These are phyloP conservation scores for Pestalotiopsis sp. DNA, from an alignment of 2,329 filamentous ascomycete genomes.

Conservation along the genomic window DNA sequence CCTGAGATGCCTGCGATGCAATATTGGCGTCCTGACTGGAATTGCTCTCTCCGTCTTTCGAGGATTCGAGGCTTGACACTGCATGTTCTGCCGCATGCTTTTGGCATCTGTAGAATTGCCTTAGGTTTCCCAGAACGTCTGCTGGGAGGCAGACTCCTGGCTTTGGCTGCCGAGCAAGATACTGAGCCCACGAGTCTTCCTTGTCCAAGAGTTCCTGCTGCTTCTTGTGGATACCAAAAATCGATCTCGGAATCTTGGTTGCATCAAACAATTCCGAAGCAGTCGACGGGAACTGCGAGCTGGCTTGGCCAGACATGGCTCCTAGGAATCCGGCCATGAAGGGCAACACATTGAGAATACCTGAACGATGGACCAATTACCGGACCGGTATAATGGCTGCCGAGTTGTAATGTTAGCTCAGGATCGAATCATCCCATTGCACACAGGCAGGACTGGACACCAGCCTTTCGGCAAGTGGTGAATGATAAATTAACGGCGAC, in stretches of 20 bases:
- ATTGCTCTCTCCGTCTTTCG: not conserved
- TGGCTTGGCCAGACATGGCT: not conserved
- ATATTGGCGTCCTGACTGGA: not conserved
- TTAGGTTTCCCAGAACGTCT: constrained; percentile 28
- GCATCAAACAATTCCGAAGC: constrained; percentile 26
- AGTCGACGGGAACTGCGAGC: constrained; percentile 17
- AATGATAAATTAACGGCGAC: not conserved
- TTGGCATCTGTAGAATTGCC: constrained; percentile 19
- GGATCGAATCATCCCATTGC: not conserved
- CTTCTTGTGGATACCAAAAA: constrained; percentile 45
- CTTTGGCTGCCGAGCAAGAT: constrained; percentile 17
- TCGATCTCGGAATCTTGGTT: constrained; percentile 37
- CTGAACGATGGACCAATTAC: not conserved
- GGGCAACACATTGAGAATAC: not conserved
- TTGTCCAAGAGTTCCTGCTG: constrained; percentile 50
- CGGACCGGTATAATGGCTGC: not conserved
- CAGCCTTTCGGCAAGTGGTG: not conserved
- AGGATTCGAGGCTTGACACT: not conserved
- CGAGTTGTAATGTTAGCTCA: not conserved
- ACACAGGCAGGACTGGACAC: not conserved
- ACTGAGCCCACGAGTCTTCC: constrained; percentile 37
- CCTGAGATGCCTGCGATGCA: not conserved
- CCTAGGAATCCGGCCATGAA: not conserved
- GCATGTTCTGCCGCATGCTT: constrained; percentile 7
- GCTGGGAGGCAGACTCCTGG: constrained; percentile 34